A percentile compares a stretch with the other conserved stretches of the same genome.
Evolutionary conservation across 2,329 filamentous ascomycete genomes (phyloP).

Genomic region (Fusarium mundagurra): DNA sequence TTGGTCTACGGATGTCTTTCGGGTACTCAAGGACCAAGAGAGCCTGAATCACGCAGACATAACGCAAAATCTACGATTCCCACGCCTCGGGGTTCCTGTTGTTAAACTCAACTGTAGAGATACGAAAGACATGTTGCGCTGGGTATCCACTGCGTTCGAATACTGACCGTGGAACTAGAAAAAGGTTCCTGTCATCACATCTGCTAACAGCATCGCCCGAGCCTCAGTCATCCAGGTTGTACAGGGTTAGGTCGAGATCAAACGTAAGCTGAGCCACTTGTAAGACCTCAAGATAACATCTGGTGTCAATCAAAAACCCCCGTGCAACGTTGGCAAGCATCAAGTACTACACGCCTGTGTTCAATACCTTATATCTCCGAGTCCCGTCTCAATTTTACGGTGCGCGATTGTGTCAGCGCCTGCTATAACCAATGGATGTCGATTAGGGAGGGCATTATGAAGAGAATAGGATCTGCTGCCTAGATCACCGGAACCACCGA

Average conservation of each 20-base stretch:
- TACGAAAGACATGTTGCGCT: not conserved
- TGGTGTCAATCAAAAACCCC: not conserved
- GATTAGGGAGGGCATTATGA: not conserved
- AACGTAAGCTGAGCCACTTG: not conserved
- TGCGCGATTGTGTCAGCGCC: constrained; percentile 1
- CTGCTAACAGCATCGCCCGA: not conserved
- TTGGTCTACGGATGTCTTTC: not conserved
- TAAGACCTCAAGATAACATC: not conserved
- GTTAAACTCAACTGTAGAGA: not conserved
- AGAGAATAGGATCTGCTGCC: constrained; percentile 2
- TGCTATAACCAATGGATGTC: not conserved
- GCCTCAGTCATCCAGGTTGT: not conserved
- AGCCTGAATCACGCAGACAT: not conserved
- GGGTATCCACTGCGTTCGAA: not conserved
- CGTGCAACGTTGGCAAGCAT: not conserved
- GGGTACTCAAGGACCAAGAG: not conserved
- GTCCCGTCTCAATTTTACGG: not conserved
- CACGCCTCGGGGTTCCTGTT: not conserved
- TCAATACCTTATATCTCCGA: not conserved
- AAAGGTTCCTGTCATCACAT: not conserved
- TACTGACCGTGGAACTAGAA: not conserved
- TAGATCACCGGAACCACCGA: not conserved
- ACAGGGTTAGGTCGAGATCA: not conserved
- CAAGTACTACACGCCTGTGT: not conserved
- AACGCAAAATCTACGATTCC: not conserved